Evolutionary conservation across 1,284 basidiomycete genomes (phyloP), one percentile per base, ranked within the genome.

Genomic region (Ceratobasidium sp.): DNA sequence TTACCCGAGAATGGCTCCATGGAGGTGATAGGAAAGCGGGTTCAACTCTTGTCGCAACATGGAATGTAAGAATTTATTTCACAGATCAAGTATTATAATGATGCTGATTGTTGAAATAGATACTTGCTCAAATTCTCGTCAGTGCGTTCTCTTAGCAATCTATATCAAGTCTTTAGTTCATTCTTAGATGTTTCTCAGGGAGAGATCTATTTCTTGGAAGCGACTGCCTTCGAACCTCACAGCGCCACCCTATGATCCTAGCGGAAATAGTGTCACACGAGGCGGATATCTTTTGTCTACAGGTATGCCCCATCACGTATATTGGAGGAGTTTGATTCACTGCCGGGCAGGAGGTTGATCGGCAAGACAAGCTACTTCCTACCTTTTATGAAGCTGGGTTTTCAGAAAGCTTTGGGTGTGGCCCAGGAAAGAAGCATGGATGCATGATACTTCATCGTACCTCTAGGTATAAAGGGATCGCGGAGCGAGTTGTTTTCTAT

Each of bases 271-370:
- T 90, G 33, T 87, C 88, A 2, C 90, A 92, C 77, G 82, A 88
- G 33, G 90, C 92, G 0, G 94, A 96, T 83, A 89, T 97, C 23
- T 85, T 96, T 68, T 96, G 95, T 83, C 87, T 97, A 56, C 95
- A 96, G 87, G 95, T 92, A 44, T 40, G 71, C 40, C 42, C 26
- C 54, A 13, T 17, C 5, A 20, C 10, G 26, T 15, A 40, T 13
- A 52, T 33, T 42, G 15, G 13, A 20, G 28, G 50, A 57, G 65
- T 15, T 46, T 50, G 57, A 56, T 56, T 52, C 13, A 62, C 46
- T 52, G 44, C 13, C 17, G 5, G 44, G 15, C 82, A 95, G 92
- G 94, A 95, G 87, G 93, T 94, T 1, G 94, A 95, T 81, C 86
- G 90, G 66, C 85, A 92, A 38, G 91, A 93, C 70, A 91, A 89